phyloP scores from a whole-genome alignment of 768 basidiomycete genomes.

The Collybiopsis luxurians region DNA sequence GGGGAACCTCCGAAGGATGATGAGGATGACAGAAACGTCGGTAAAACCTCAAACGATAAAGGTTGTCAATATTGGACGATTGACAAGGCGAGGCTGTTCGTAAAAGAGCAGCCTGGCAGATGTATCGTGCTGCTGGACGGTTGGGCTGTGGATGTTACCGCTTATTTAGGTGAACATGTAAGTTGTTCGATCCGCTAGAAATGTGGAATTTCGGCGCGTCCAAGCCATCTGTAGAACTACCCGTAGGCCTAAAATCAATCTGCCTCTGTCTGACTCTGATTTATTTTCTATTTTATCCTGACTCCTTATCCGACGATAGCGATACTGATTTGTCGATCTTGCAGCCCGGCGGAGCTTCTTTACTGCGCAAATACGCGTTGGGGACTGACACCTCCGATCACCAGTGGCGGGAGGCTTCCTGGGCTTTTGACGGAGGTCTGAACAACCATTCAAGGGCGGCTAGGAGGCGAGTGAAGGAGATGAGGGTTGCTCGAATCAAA shows the following conservation, averaged over 20 bases:
- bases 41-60: constrained; percentile 1
- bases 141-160: constrained; percentile 58
- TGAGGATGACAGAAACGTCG: constrained; percentile 12
- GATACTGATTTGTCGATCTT: constrained; percentile 1
- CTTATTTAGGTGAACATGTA: constrained; percentile 67
- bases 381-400: constrained; percentile 11
- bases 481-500: constrained; percentile 40
- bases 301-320: not conserved
- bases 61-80: constrained; percentile 39
- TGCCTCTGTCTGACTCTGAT: too few relatives aligned
- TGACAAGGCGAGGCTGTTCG: not conserved
- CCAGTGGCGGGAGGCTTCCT: constrained; percentile 44
- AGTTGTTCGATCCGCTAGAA: constrained; percentile 26
- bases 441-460: constrained; percentile 71
- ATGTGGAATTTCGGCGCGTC: too few relatives aligned
- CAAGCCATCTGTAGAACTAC: too few relatives aligned
- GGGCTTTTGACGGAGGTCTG: constrained; percentile 69
- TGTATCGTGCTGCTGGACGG: constrained; percentile 60
- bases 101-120: constrained; percentile 25
- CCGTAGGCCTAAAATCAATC: too few relatives aligned
- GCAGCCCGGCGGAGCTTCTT: constrained; percentile 60
- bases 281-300: not conserved
- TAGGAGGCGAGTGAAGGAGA: constrained; percentile 41
- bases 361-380: constrained; percentile 51
- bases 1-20: constrained; percentile 13